These are phyloP conservation scores for Alternaria arborescens DNA, from an alignment of 2,329 filamentous ascomycete species.

Conservation along the genomic window DNA sequence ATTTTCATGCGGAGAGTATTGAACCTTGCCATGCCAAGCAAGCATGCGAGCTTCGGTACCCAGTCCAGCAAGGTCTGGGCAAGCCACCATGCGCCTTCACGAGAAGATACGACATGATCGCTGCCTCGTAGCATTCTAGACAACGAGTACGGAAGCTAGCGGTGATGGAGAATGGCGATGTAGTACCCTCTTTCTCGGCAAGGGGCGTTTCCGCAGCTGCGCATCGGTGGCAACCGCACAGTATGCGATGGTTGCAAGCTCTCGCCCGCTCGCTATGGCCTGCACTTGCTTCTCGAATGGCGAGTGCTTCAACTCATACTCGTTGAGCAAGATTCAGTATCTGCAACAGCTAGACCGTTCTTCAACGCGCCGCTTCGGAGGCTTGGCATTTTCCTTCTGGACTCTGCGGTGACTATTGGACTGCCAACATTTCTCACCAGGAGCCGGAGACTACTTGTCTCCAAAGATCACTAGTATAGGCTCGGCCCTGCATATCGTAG, in stretches of 20 bases:
- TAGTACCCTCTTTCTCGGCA: neutral
- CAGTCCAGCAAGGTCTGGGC: neutral
- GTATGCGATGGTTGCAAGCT: neutral
- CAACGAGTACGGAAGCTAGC: neutral
- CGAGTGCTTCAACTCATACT: neutral
- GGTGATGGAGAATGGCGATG: neutral
- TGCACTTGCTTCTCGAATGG: conserved; percentile 1
- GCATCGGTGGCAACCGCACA: neutral
- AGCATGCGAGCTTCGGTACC: neutral
- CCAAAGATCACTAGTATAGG: neutral
- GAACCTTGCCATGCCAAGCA: conserved; percentile 9
- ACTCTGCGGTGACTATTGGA: neutral
- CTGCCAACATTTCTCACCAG: neutral
- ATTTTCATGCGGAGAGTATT: conserved; percentile 9
- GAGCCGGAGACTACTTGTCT: neutral
- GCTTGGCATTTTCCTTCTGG: conserved; percentile 1
- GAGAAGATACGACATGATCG: conserved; percentile 7
- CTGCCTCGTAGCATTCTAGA: conserved; percentile 1
- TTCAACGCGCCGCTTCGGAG: neutral
- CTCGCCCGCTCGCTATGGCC: neutral
- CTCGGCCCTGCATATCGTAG: neutral
- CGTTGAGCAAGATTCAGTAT: neutral
- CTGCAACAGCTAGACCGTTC: neutral
- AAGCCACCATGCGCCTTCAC: conserved; percentile 14
- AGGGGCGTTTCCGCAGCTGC: neutral